Base-by-base conservation (phyloP, 1,139 yeast genomes). In the Groenewaldozyma auringiensis region DNA sequence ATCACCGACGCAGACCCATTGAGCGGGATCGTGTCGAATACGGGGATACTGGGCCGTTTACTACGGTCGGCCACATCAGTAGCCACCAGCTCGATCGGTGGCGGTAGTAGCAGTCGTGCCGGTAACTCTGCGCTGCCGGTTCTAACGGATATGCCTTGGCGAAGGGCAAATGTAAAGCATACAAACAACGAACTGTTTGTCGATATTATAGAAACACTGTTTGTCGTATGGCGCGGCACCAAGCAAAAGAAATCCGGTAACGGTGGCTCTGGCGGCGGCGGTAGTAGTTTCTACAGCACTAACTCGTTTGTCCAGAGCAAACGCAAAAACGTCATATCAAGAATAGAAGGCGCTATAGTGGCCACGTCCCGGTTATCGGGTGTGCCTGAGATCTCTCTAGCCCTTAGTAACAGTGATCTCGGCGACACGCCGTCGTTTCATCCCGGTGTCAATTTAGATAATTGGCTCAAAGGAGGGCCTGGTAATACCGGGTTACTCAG, bases 131-230 rank as follows among this genome's bases (percentile, higher is more conserved):
- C 9, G 11, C 11, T 11, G 29, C 29, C 29, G 6, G 11, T 25
- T 11, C 11, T 11, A 8, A 25, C 29, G 9, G 65, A 64, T 3
- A 74, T 75, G 9, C 92, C 94, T 1, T 87, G 96, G 96, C 72
- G 95, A 56, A 68, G 79, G 42, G 64, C 80, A 4, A 75, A 78
- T 50, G 81, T 82, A 11, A 73, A 75, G 48, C 78, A 83, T 62
- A 72, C 85, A 3, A 81, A 78, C 53, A 85, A 87, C 61, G 96
- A 88, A 63, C 74, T 88, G 66, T 85, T 79, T 61, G 82, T 88
- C 8, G 96, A 88, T 62, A 63, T 88, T 3, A 67, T 72, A 3
- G 96, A 87, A 60, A 68, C 73, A 0, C 63, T 85, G 17, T 71
- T 68, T 52, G 71, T 76, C 36, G 69, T 74, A 31, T 67, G 67